phyloP scores from a whole-genome alignment of 176 grass and related monocot species.

The Microstegium vimineum region DNA sequence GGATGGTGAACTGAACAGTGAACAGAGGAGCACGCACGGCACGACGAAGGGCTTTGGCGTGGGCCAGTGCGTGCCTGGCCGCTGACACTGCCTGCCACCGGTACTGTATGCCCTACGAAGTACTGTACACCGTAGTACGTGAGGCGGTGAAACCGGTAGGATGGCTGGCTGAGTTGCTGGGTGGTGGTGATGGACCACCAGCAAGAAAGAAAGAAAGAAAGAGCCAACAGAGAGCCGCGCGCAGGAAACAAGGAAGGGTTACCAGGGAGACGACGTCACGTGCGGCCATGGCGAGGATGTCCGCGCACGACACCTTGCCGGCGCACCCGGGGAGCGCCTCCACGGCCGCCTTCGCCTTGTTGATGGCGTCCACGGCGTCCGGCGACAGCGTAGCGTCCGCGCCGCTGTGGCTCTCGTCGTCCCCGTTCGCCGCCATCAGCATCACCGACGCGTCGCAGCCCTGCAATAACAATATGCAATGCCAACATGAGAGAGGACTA shows the following conservation, averaged over 20 bases:
- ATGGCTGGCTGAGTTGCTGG: too few species aligned
- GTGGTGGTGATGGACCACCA: too few species aligned
- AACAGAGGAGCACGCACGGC: too few species aligned
- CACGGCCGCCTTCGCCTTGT: slow-evolving; percentile 69
- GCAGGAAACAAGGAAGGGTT: neutral
- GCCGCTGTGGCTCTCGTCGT: slow-evolving; percentile 75
- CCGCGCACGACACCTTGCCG: slow-evolving; percentile 82
- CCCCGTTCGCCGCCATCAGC: slow-evolving; percentile 54
- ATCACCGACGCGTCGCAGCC: slow-evolving; percentile 81
- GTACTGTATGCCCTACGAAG: neutral
- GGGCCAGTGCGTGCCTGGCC: slow-evolving; percentile 17
- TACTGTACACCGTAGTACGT: neutral
- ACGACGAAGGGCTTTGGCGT: neutral
- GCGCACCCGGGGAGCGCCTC: slow-evolving; percentile 64
- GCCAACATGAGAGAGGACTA: too few species aligned
- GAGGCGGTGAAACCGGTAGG: neutral
- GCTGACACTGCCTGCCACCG: neutral
- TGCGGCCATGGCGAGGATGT: slow-evolving; percentile 86
- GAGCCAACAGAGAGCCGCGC: too few species aligned
- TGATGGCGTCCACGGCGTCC: slow-evolving; percentile 71
- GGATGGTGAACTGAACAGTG: neutral
- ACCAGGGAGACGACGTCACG: slow-evolving; percentile 85
- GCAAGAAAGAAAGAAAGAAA: too few species aligned
- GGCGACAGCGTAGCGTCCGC: slow-evolving; percentile 77
- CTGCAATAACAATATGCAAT: slow-evolving; percentile 9